phyloP scores from a whole-genome alignment of 495 filamentous ascomycete genomes.

The Aspergillus nanangensis region DNA sequence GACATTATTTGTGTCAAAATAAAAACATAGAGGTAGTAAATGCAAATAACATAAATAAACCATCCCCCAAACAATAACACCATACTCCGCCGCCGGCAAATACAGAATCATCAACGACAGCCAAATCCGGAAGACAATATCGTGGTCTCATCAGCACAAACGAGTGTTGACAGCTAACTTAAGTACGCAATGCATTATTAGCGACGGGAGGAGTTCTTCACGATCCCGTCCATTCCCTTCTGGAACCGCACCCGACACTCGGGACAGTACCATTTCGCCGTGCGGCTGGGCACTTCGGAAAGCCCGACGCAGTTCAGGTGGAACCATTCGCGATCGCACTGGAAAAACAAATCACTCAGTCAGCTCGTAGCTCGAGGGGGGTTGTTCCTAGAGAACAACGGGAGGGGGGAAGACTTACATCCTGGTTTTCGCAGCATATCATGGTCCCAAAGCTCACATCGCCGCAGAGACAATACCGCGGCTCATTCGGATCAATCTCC shows the following conservation, averaged over 20 bases:
- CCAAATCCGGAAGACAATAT: neutral
- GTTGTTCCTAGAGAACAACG: no score
- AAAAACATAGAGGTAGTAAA: neutral
- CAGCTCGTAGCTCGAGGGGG: conserved; percentile 12
- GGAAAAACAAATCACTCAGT: conserved; percentile 16
- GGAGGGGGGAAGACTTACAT: conserved; percentile 57
- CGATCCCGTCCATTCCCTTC: conserved; percentile 42
- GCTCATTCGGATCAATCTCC: conserved; percentile 81
- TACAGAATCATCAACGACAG: neutral
- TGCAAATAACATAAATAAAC: neutral
- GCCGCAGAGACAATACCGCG: conserved; percentile 85
- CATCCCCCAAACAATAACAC: neutral
- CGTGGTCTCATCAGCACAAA: conserved; percentile 7
- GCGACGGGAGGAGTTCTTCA: conserved; percentile 29
- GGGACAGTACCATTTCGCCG: conserved; percentile 93
- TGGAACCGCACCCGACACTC: conserved; percentile 69
- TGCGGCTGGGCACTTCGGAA: conserved; percentile 65
- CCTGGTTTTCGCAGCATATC: conserved; percentile 88
- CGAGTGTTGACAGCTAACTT: neutral
- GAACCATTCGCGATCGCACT: conserved; percentile 84
- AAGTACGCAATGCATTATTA: conserved; percentile 11
- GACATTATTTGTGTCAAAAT: neutral
- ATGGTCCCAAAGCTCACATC: conserved; percentile 90
- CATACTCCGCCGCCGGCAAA: neutral
- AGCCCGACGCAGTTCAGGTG: conserved; percentile 86